These are phyloP conservation scores for Exserohilum turcica DNA, from an alignment of 2,329 filamentous ascomycete species.

Conservation along the genomic window DNA sequence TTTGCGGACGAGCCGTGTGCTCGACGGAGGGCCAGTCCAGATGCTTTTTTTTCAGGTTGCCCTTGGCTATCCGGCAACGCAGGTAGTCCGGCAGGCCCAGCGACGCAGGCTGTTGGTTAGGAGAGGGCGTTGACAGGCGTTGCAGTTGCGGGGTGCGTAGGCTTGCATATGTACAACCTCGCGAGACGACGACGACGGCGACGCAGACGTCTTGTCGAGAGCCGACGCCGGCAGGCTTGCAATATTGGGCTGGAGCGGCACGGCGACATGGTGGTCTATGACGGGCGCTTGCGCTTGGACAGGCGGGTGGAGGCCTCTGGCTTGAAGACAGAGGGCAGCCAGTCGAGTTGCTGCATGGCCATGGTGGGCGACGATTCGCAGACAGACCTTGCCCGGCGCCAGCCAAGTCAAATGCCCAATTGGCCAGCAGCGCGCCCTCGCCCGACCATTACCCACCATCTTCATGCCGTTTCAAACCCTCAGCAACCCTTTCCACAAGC, in stretches of 20 bases:
- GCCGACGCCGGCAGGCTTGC: conserved; percentile 32
- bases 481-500: conserved; percentile 21
- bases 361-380: conserved; percentile 45
- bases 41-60: conserved; percentile 22
- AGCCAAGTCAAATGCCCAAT: conserved; percentile 31
- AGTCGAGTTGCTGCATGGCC: conserved; percentile 36
- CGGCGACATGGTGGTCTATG: conserved; percentile 35
- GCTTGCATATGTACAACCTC: conserved; percentile 41
- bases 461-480: conserved; percentile 33
- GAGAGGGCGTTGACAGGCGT: conserved; percentile 29
- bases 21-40: conserved; percentile 28
- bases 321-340: conserved; percentile 34
- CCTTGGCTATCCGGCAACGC: conserved; percentile 23
- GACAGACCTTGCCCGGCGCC: conserved; percentile 37
- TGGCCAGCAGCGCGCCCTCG: conserved; percentile 33
- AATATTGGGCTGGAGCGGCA: conserved; percentile 34
- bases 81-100: conserved; percentile 18
- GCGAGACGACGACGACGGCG: conserved; percentile 32
- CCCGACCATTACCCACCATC: conserved; percentile 32
- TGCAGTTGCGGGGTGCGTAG: conserved; percentile 35
- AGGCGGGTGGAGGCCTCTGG: conserved; percentile 36
- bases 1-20: conserved; percentile 32
- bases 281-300: conserved; percentile 47
- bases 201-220: conserved; percentile 25
- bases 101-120: conserved; percentile 33